Evolutionary conservation across 352 stramenopile species (phyloP).

Genomic region (Pythium scleroteichum): DNA sequence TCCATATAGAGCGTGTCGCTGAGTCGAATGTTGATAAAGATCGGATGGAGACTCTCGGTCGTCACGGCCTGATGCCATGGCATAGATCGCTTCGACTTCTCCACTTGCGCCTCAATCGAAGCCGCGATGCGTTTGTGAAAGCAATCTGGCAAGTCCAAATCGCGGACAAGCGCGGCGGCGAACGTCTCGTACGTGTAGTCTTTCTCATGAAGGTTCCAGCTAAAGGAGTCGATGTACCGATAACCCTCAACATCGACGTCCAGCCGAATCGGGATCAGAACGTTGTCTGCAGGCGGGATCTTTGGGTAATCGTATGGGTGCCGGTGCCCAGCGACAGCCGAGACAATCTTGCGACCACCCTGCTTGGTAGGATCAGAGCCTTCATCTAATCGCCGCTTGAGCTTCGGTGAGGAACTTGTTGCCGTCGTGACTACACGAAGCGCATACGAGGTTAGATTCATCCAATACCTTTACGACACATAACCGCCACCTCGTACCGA

Average conservation of each 20-base stretch:
- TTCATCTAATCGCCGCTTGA: constrained; percentile 69
- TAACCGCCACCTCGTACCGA: constrained; percentile 37
- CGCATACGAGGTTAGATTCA: not conserved
- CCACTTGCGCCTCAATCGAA: constrained; percentile 69
- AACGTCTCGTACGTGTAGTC: constrained; percentile 81
- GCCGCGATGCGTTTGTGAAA: constrained; percentile 69
- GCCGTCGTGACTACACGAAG: constrained; percentile 44
- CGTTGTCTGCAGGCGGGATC: constrained; percentile 49
- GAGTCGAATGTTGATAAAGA: constrained; percentile 81
- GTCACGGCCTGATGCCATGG: constrained; percentile 59
- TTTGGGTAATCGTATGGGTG: constrained; percentile 80
- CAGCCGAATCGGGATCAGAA: constrained; percentile 70
- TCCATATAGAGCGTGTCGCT: constrained; percentile 84
- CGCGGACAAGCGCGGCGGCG: constrained; percentile 61
- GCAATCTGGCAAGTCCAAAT: constrained; percentile 71
- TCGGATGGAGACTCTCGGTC: constrained; percentile 66
- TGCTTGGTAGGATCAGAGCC: constrained; percentile 37
- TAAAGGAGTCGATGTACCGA: constrained; percentile 83
- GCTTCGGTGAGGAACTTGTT: constrained; percentile 60
- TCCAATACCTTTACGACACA: not conserved
- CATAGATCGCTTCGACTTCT: constrained; percentile 54
- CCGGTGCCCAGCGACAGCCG: constrained; percentile 31
- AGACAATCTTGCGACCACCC: constrained; percentile 7
- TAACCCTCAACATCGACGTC: constrained; percentile 81
- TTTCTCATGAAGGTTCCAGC: constrained; percentile 75